Base-by-base conservation (phyloP, 176 grass and related monocot species). In the Zoysia japonica region DNA sequence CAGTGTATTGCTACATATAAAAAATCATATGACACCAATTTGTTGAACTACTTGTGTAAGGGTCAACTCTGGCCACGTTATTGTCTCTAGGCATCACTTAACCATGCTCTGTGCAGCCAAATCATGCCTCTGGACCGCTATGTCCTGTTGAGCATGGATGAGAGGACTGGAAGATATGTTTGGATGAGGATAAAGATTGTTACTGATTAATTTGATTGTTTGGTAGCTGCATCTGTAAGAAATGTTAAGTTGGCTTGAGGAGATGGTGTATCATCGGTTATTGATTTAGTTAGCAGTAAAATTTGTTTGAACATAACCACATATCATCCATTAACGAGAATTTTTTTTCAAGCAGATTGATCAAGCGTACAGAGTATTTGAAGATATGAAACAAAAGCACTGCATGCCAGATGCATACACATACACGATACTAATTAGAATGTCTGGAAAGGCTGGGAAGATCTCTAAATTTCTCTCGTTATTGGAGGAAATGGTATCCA, bases 371-470 rank as follows among this genome's bases (percentile, higher is more conserved):
- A 84, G 87, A 82, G 92, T 98, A n/a, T 95, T 98, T 70, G 88
- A 92, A 67, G 92, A 98, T 85, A 98, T 98, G 96, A 98, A 95
- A 88, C 82, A 81, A 37, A 90, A 89, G n/a, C 70, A 85, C 46
- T 93, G 86, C 77, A 79, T 89, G 38, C 88, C 92, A 3, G 96
- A 99, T 87, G 84, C 89, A 72, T 95, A 95, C 75, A 94, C 92
- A 53, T 99, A 95, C 78, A 95, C 96, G 65, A 91, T 90, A 84
- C 81, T 99, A 55, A 99, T 99, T 83, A 89, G 90, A 86, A 94
- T 99, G 96, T 84, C 90, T 56, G 96, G 96, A 83, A 84, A 80
- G 84, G 67, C 82, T 47, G 84, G 92, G 76, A 91, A 79, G 44
- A 80, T 82, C 48, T 74, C 85, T 83, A 91, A 89, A 68, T 80